phyloP scores from a whole-genome alignment of 2,329 filamentous ascomycete species.

The Aschersonia sp. region DNA sequence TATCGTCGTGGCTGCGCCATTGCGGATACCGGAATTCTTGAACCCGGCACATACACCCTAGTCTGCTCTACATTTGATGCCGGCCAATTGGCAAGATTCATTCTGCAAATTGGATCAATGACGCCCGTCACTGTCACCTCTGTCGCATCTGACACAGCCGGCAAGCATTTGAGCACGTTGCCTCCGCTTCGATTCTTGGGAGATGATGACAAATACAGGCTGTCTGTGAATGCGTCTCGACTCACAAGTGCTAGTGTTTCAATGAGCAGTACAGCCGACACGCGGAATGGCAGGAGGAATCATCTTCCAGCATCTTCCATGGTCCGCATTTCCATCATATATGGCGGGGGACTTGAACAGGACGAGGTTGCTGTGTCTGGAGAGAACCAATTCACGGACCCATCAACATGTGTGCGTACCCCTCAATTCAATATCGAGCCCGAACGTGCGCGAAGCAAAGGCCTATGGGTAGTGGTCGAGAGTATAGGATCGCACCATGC shows the following conservation, averaged over 20 bases:
- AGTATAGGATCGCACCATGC: slow-evolving; percentile 44
- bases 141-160: slow-evolving; percentile 61
- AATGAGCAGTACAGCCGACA: slow-evolving; percentile 13
- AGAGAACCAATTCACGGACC: slow-evolving; percentile 64
- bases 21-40: slow-evolving; percentile 45
- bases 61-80: slow-evolving; percentile 85
- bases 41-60: slow-evolving; percentile 67
- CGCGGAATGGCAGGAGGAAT: slow-evolving; percentile 9
- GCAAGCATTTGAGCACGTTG: slow-evolving; percentile 50
- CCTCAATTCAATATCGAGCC: slow-evolving; percentile 64
- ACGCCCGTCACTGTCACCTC: slow-evolving; percentile 38
- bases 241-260: slow-evolving; percentile 41
- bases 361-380: slow-evolving; percentile 49
- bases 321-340: slow-evolving; percentile 59
- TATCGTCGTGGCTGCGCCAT: slow-evolving; percentile 71
- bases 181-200: slow-evolving; percentile 36
- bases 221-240: slow-evolving; percentile 23
- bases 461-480: slow-evolving; percentile 72
- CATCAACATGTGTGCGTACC: slow-evolving; percentile 50
- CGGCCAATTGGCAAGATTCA: slow-evolving; percentile 61
- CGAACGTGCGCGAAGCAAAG: slow-evolving; percentile 35
- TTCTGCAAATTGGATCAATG: slow-evolving; percentile 57
- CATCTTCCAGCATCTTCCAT: slow-evolving; percentile 30
- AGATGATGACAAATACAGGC: slow-evolving; percentile 24
- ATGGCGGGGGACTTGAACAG: slow-evolving; percentile 56